A percentile compares a stretch with the other conserved stretches of the same genome.
phyloP scores from a whole-genome alignment of 164 flowering plant species.

The Vitis rotundifolia region DNA sequence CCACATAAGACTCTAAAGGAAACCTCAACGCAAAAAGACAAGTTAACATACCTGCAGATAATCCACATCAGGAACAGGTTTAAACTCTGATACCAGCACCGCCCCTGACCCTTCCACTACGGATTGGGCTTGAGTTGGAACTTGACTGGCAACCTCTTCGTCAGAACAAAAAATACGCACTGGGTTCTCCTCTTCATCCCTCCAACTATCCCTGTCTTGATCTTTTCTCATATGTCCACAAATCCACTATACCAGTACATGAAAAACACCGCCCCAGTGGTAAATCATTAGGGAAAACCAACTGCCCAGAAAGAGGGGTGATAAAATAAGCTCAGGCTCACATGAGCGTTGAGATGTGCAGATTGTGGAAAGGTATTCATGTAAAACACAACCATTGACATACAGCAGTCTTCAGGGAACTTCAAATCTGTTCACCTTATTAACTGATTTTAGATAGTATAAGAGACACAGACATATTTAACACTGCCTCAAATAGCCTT shows the following conservation, averaged over 20 bases:
- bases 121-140: conserved; percentile 84
- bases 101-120: conserved; percentile 73
- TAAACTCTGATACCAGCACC: conserved; percentile 61
- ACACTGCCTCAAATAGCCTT: no score
- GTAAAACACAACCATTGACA: not conserved
- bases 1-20: not conserved
- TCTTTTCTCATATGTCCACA: conserved; percentile 46
- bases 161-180: conserved; percentile 61
- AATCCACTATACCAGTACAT: conserved; percentile 73
- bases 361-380: not conserved
- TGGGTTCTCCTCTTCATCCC: conserved; percentile 31
- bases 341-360: not conserved
- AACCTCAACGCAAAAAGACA: not conserved
- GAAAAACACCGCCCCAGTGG: conserved; percentile 59
- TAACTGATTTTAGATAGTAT: not conserved
- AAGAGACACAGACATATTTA: no score
- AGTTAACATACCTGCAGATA: conserved; percentile 71
- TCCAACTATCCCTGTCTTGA: conserved; percentile 29
- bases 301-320: conserved; percentile 26
- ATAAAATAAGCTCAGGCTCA: conserved; percentile 14
- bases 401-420: not conserved
- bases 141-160: conserved; percentile 52
- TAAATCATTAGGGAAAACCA: conserved; percentile 78
- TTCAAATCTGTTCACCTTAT: not conserved
- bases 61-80: conserved; percentile 79